These are phyloP conservation scores for Fusarium illudens DNA, from an alignment of 2,329 filamentous ascomycete species.

Conservation along the genomic window DNA sequence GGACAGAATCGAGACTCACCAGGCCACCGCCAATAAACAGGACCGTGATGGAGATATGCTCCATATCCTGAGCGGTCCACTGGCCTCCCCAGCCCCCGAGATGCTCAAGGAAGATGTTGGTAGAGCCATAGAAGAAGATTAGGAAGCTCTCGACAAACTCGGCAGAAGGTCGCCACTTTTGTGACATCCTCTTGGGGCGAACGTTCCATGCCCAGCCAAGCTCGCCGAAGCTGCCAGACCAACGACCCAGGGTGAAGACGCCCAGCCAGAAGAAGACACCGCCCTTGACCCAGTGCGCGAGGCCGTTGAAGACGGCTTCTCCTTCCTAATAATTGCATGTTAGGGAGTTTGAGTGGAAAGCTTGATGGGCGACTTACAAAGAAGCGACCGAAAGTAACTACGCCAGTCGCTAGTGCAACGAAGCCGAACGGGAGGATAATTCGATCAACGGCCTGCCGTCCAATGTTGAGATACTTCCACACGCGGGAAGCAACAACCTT, in stretches of 20 bases:
- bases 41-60: conserved; percentile 91
- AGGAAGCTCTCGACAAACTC: conserved; percentile 91
- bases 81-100: conserved; percentile 73
- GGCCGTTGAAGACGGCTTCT: conserved; percentile 76
- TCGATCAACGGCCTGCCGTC: conserved; percentile 77
- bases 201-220: conserved; percentile 97
- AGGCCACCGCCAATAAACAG: conserved; percentile 93
- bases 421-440: conserved; percentile 82
- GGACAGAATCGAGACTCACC: conserved; percentile 58
- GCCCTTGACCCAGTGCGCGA: conserved; percentile 95
- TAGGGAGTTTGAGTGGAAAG: neutral
- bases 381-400: conserved; percentile 81
- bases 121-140: conserved; percentile 88
- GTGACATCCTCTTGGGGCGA: conserved; percentile 66
- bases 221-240: conserved; percentile 89
- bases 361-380: conserved; percentile 68
- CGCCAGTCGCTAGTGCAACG: conserved; percentile 73
- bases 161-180: conserved; percentile 77
- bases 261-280: conserved; percentile 96
- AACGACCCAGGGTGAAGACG: conserved; percentile 84
- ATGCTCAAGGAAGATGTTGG: conserved; percentile 93
- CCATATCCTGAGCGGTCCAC: conserved; percentile 83
- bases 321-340: conserved; percentile 63
- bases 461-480: conserved; percentile 65
- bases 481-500: conserved; percentile 63